A percentile compares a stretch with the other conserved stretches of the same genome.
phyloP scores from a whole-genome alignment of 2,329 filamentous ascomycete genomes.

The Chrysoporthe cubensis region DNA sequence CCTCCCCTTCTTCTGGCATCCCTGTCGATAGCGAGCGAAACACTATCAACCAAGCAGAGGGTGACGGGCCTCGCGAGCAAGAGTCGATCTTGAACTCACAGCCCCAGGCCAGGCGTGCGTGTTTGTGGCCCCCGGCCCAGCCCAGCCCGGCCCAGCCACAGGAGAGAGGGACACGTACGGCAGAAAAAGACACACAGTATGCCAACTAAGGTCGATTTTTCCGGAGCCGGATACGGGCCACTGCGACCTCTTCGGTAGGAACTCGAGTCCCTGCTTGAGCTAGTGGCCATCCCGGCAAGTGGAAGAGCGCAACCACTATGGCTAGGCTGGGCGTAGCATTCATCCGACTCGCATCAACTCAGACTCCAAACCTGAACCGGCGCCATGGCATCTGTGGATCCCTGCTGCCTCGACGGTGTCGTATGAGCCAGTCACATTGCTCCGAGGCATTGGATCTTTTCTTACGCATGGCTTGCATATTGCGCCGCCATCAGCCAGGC shows the following conservation, averaged over 20 bases:
- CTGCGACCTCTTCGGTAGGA: not conserved
- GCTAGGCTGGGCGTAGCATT: constrained; percentile 4
- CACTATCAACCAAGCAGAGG: constrained; percentile 1
- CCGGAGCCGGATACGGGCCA: constrained; percentile 10
- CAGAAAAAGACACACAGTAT: not conserved
- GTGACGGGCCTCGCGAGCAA: not conserved
- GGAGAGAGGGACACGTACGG: constrained; percentile 1
- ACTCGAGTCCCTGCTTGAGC: not conserved
- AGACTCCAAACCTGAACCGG: not conserved
- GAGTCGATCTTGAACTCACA: constrained; percentile 8
- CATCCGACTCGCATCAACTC: not conserved
- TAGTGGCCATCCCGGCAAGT: not conserved
- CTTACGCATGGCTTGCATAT: not conserved
- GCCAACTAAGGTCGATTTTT: not conserved
- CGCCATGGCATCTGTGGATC: not conserved
- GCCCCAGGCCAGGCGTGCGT: not conserved
- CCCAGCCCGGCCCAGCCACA: not conserved
- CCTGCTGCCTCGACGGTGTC: not conserved
- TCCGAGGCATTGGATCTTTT: not conserved
- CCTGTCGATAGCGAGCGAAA: constrained; percentile 5
- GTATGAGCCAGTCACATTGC: constrained; percentile 6
- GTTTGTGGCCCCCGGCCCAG: not conserved
- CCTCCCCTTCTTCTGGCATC: not conserved
- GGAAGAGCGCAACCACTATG: not conserved
- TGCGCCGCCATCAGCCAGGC: not conserved